Percentiles rank a stretch among this genome's conserved stretches.
These are phyloP conservation scores for Amanita pallidorosea DNA, from an alignment of 768 basidiomycete genomes.

Conservation along the genomic window DNA sequence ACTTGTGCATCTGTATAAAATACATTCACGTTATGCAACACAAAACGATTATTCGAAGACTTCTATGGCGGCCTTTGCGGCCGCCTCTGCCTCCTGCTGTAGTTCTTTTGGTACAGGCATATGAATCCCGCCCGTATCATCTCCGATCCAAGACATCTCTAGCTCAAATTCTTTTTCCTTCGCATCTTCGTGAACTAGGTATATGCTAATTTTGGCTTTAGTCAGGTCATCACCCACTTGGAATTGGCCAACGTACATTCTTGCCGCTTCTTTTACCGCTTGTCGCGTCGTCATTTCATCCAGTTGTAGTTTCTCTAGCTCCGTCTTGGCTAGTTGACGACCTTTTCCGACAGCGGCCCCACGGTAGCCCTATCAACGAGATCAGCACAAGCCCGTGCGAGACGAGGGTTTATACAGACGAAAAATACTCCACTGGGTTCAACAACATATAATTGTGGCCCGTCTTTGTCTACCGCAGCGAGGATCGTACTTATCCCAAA, in stretches of 20 bases:
- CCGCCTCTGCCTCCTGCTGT: conserved; percentile 72
- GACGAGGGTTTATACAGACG: conserved; percentile 31
- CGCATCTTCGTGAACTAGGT: conserved; percentile 93
- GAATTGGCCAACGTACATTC: conserved; percentile 58
- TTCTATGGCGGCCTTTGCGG: conserved; percentile 81
- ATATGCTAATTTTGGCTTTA: conserved; percentile 50
- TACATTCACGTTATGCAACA: conserved; percentile 8
- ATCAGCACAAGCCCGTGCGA: neutral
- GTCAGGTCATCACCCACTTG: neutral
- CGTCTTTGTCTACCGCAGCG: conserved; percentile 79
- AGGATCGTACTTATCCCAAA: conserved; percentile 94
- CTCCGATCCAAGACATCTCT: conserved; percentile 94
- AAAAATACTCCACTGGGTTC: conserved; percentile 93
- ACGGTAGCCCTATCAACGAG: conserved; percentile 65
- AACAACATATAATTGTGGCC: conserved; percentile 79
- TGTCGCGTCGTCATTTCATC: conserved; percentile 70
- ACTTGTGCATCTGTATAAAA: conserved; percentile 10
- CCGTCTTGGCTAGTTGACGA: conserved; percentile 95
- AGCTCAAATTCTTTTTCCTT: conserved; percentile 99
- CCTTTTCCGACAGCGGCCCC: conserved; percentile 98
- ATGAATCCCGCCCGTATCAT: conserved; percentile 74
- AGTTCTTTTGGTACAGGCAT: conserved; percentile 79
- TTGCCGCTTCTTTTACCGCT: conserved; percentile 86
- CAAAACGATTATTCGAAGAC: conserved; percentile 27
- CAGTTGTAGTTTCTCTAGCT: conserved; percentile 91